Conservation (phyloP, 129 eudicot species). For the Flaveria ramosissima region DNA sequence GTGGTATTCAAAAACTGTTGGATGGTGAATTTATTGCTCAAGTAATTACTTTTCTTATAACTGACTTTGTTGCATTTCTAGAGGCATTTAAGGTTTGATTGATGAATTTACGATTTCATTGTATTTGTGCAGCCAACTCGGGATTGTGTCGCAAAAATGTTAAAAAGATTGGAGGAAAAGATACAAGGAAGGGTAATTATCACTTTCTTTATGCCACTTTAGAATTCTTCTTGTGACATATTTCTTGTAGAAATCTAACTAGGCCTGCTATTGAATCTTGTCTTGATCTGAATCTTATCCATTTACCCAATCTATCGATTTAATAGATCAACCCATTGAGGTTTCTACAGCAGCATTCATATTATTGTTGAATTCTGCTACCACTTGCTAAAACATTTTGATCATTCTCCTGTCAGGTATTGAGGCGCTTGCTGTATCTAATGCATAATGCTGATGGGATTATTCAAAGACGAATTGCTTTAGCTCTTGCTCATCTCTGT, state of each 20-base stretch:
- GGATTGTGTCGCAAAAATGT: constrained; percentile 69
- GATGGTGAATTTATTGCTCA: constrained; percentile 85
- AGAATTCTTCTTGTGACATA: constrained; percentile 5
- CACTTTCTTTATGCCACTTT: constrained; percentile 17
- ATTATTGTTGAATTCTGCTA: not conserved
- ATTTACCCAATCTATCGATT: not conserved
- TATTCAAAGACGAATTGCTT: constrained; percentile 64
- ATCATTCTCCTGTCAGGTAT: constrained; percentile 46
- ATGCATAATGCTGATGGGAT: constrained; percentile 62
- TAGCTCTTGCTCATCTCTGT: constrained; percentile 96
- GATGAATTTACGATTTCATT: constrained; percentile 15
- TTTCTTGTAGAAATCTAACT: not conserved
- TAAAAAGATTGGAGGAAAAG: constrained; percentile 85
- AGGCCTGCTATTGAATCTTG: not conserved
- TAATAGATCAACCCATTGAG: not conserved
- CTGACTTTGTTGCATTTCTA: not conserved
- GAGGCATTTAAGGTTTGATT: not conserved
- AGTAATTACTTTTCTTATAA: constrained; percentile 38
- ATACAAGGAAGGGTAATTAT: constrained; percentile 74
- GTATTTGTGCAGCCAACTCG: constrained; percentile 65
- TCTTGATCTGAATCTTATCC: not conserved
- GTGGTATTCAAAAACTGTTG: constrained; percentile 86
- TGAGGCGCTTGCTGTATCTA: constrained; percentile 66
- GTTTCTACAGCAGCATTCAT: not conserved
- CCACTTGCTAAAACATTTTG: not conserved